These are phyloP conservation scores for Ceratocystis alfenasii DNA, from an alignment of 2,329 filamentous ascomycete genomes.

Conservation along the genomic window DNA sequence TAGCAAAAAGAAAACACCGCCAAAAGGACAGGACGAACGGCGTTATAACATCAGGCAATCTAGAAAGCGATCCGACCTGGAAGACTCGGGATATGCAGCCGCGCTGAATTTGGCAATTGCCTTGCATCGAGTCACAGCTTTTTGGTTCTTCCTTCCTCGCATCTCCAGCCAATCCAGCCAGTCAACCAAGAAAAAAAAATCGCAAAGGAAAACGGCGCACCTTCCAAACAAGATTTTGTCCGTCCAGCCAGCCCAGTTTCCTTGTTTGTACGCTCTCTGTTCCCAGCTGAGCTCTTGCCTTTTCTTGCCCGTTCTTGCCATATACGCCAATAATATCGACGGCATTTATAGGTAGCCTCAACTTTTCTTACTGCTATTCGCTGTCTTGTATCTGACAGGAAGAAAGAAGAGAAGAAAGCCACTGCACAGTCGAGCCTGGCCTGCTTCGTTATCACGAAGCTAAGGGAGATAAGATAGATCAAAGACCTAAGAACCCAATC, in stretches of 20 bases:
- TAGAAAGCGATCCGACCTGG: not conserved
- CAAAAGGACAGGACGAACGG: not conserved
- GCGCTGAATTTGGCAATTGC: not conserved
- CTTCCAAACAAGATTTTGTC: not conserved
- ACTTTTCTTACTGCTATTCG: no score
- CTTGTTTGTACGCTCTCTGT: not conserved
- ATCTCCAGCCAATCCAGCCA: not conserved
- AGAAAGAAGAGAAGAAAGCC: not conserved
- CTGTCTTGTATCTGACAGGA: no score
- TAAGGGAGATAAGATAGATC: not conserved
- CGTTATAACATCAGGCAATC: not conserved
- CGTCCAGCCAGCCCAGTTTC: not conserved
- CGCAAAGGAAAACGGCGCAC: not conserved
- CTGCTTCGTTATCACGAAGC: not conserved
- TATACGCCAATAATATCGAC: not conserved
- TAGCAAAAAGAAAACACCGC: not conserved
- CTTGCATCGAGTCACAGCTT: constrained; percentile 4
- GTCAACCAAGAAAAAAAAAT: not conserved
- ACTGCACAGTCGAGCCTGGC: not conserved
- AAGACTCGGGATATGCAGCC: not conserved
- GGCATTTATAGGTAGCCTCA: not conserved
- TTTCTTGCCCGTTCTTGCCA: not conserved
- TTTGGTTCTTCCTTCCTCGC: not conserved
- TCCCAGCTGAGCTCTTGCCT: not conserved
- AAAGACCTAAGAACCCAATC: not conserved